phyloP scores from a whole-genome alignment of 2,329 filamentous ascomycete species.

The Nothomitra cinnamomea region DNA sequence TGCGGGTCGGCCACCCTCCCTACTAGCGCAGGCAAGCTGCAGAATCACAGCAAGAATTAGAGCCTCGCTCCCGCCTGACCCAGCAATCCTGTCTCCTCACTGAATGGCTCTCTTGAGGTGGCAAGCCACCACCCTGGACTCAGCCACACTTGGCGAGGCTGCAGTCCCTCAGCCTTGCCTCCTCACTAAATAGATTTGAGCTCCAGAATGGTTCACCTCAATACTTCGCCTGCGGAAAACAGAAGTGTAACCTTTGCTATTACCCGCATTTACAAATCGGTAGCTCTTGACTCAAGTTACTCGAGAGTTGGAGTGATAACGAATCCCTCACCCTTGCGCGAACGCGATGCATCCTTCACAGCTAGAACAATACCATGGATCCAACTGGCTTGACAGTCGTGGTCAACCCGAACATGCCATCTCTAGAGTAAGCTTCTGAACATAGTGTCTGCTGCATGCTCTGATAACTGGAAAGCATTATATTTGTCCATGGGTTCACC shows the following conservation, averaged over 20 bases:
- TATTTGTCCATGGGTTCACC: constrained; percentile 9
- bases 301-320: background rate
- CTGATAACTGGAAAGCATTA: constrained; percentile 6
- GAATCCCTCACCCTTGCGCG: background rate
- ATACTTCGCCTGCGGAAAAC: background rate
- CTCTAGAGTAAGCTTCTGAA: constrained; percentile 8
- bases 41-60: background rate
- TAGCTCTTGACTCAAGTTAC: background rate
- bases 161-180: background rate
- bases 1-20: background rate
- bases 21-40: background rate
- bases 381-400: constrained; percentile 8
- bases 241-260: background rate
- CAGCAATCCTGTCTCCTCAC: background rate
- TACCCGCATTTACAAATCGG: background rate
- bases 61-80: background rate
- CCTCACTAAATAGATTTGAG: background rate
- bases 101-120: background rate
- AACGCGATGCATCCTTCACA: background rate
- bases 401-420: constrained; percentile 7
- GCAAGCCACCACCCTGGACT: background rate
- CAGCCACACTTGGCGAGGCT: background rate
- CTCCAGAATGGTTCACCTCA: background rate
- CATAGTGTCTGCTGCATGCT: background rate
- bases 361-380: background rate